phyloP scores from a whole-genome alignment of 352 stramenopile species.

The Phytopythium oedochilum region DNA sequence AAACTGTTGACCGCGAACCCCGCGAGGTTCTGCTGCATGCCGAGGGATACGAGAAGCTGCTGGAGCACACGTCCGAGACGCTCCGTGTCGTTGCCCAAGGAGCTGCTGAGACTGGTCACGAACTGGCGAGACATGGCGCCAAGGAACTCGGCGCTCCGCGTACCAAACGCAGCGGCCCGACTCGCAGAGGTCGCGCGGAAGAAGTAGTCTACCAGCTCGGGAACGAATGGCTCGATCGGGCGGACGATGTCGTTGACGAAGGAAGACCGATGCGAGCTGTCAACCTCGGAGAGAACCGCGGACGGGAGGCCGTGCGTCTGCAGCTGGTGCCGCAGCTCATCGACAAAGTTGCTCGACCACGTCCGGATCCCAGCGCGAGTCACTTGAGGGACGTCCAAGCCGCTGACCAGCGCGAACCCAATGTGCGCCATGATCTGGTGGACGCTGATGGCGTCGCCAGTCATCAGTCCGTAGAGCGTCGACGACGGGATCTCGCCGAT shows the following conservation, averaged over 20 bases:
- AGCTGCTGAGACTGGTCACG: constrained; percentile 31
- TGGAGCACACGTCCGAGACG: constrained; percentile 30
- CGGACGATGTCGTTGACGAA: constrained; percentile 43
- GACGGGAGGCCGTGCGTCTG: constrained; percentile 25
- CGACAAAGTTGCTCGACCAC: constrained; percentile 44
- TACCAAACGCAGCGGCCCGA: constrained; percentile 36
- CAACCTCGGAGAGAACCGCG: constrained; percentile 25
- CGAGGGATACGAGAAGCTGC: constrained; percentile 30
- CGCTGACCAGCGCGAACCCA: constrained; percentile 53
- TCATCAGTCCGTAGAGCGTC: constrained; percentile 51
- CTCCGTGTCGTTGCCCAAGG: constrained; percentile 23
- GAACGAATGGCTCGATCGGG: constrained; percentile 48
- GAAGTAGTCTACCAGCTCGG: constrained; percentile 50
- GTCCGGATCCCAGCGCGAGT: constrained; percentile 45
- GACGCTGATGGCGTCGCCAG: constrained; percentile 36
- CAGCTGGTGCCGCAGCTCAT: constrained; percentile 43
- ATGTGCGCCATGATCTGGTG: constrained; percentile 54
- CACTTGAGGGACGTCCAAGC: constrained; percentile 55
- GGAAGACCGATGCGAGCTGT: constrained; percentile 12
- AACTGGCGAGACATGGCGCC: constrained; percentile 48
- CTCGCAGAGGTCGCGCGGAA: constrained; percentile 60
- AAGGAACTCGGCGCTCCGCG: constrained; percentile 43
- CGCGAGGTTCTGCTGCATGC: constrained; percentile 34
- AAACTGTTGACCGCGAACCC: constrained; percentile 43
- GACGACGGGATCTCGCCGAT: constrained; percentile 37